Conservation (phyloP, 2,329 filamentous ascomycete species). For the Beauveria rudraprayagi region DNA sequence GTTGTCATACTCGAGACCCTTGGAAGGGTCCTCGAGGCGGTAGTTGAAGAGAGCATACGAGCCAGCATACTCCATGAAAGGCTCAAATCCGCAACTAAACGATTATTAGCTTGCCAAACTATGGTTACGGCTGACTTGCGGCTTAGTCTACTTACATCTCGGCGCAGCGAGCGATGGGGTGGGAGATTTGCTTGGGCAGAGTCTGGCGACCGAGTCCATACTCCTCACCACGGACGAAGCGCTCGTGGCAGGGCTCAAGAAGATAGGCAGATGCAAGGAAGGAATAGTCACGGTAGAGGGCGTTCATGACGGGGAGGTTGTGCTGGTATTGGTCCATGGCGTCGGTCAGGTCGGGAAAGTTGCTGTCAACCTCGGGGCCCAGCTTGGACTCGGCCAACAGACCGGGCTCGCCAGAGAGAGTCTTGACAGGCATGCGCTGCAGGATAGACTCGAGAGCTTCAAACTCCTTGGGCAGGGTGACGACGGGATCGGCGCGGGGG, state of each 20-base stretch:
- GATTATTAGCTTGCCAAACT: background rate
- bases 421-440: slow-evolving; percentile 71
- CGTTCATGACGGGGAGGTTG: slow-evolving; percentile 74
- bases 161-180: slow-evolving; percentile 75
- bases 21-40: slow-evolving; percentile 46
- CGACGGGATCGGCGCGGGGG: slow-evolving; percentile 55
- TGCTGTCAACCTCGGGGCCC: slow-evolving; percentile 64
- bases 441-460: slow-evolving; percentile 63
- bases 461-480: slow-evolving; percentile 64
- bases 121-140: too few species aligned
- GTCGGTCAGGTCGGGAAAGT: slow-evolving; percentile 68
- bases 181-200: slow-evolving; percentile 66
- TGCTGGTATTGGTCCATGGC: slow-evolving; percentile 64
- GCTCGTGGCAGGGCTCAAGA: slow-evolving; percentile 82
- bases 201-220: slow-evolving; percentile 72
- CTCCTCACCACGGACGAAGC: slow-evolving; percentile 58
- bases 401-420: slow-evolving; percentile 62
- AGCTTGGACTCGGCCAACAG: slow-evolving; percentile 68
- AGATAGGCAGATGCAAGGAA: slow-evolving; percentile 86
- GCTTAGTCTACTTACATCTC: slow-evolving; percentile 58
- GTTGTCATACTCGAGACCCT: slow-evolving; percentile 54
- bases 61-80: slow-evolving; percentile 81
- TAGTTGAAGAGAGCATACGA: slow-evolving; percentile 65
- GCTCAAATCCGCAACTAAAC: slow-evolving; percentile 62
- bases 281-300: slow-evolving; percentile 83